These are phyloP conservation scores for Aspergillus fijiensis DNA, from an alignment of 2,329 filamentous ascomycete species.

Conservation along the genomic window DNA sequence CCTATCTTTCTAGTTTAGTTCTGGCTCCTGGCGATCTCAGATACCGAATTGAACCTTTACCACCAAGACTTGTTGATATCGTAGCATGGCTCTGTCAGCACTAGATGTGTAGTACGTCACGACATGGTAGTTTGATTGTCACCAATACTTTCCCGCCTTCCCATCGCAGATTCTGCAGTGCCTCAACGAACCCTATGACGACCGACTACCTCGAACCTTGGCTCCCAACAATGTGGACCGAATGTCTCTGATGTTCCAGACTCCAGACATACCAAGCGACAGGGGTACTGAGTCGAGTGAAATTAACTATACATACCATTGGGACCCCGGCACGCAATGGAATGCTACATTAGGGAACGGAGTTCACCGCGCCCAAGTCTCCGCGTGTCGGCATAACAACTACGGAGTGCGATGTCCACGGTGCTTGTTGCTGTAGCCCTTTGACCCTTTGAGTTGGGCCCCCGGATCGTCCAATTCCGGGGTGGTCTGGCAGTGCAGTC, in stretches of 20 bases:
- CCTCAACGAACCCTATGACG: not conserved
- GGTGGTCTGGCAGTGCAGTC: too few relatives aligned
- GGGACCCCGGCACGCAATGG: not conserved
- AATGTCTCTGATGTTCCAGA: not conserved
- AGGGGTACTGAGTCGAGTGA: not conserved
- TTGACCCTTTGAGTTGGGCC: too few relatives aligned
- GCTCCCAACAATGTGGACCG: not conserved
- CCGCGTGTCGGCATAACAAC: too few relatives aligned
- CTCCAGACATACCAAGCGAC: not conserved
- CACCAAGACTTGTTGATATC: not conserved
- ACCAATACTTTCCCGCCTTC: too few relatives aligned
- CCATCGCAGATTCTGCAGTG: not conserved
- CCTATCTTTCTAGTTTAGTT: slow-evolving; percentile 14
- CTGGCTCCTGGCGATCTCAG: slow-evolving; percentile 23
- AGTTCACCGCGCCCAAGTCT: too few relatives aligned
- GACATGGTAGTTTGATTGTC: not conserved
- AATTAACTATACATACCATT: not conserved
- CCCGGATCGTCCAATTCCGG: too few relatives aligned
- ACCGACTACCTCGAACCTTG: not conserved
- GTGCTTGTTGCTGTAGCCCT: not conserved
- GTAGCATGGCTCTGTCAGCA: not conserved
- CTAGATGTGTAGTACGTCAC: not conserved
- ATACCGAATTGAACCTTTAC: slow-evolving; percentile 1
- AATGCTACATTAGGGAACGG: not conserved
- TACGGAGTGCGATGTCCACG: too few relatives aligned